Evolutionary conservation across 305 asterid species (phyloP), one percentile per base, ranked within the genome.

Genomic region (Solanum aculeatissimum): DNA sequence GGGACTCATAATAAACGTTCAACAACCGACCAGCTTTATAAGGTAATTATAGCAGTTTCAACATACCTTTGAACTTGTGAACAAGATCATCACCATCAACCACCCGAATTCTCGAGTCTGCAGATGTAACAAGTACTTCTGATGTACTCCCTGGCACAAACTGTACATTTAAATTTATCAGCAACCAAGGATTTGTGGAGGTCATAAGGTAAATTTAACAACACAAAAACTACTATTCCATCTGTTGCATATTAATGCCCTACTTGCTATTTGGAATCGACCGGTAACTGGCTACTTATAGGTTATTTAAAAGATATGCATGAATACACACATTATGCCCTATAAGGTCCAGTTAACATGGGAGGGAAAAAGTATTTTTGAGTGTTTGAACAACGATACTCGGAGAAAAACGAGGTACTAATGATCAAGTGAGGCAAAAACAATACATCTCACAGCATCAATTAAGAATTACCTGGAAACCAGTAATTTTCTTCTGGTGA

Each of bases 121-220:
- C 97, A 57, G 99, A 97, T 66, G 99, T 97, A 70, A 97, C 83
- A 58, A 97, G 94, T 88, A 97, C 99, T 90, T 97, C 98, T 58
- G 98, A 92, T 43, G 96, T 82, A 91, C 98, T 97, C 89, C 98
- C 98, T 25, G 98, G 99, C 25, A 96, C 92, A 90, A 97, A 97
- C 99, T 97, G 94, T 86, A 82, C 82, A 79, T 83, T 68, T 85
- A 70, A 85, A 70, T 83, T 47, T 49, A 60, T 77, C 90, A 84
- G 77, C 83, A 88, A 51, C 27, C 32, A 29, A 77, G 27, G 47
- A 51, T 5, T 51, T 51, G 42, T 14, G 25, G 29, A 29, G 82
- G 65, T 29, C 58, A 18, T 19, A 77, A 77, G 5, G 29, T 54
- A 51, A 27, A 51, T 19, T 77, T 29, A 77, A 51, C 47, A 65